Evolutionary conservation across 805 yeast species (phyloP).

Genomic region (Blastobotrys parvus): DNA sequence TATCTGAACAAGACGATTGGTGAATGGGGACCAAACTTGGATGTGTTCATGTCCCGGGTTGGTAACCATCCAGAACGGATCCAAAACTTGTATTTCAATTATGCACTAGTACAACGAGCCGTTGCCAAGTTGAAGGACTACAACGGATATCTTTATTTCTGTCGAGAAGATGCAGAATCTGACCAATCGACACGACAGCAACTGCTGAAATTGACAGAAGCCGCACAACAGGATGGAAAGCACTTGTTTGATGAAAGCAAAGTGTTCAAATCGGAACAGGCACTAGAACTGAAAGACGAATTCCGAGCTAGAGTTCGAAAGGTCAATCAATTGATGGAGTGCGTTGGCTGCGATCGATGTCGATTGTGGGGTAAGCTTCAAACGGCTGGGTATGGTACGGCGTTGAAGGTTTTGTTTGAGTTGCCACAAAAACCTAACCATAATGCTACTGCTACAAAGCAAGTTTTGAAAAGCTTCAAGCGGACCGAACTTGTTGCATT

Average conservation of each 20-base stretch:
- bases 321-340: slow-evolving; percentile 90
- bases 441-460: slow-evolving; percentile 36
- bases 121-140: slow-evolving; percentile 57
- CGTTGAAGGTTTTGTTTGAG: slow-evolving; percentile 83
- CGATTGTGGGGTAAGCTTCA: slow-evolving; percentile 97
- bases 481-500: slow-evolving; percentile 84
- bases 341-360: slow-evolving; percentile 98
- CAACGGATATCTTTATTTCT: slow-evolving; percentile 43
- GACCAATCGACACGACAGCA: slow-evolving; percentile 39
- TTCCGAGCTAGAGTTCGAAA: slow-evolving; percentile 80
- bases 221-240: slow-evolving; percentile 14
- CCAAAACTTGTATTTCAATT: slow-evolving; percentile 84
- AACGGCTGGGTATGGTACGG: slow-evolving; percentile 96
- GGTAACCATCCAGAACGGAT: slow-evolving; percentile 86
- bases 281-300: slow-evolving; percentile 62
- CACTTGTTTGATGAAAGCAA: slow-evolving; percentile 43
- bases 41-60: slow-evolving; percentile 78
- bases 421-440: slow-evolving; percentile 43
- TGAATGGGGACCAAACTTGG: slow-evolving; percentile 75
- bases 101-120: slow-evolving; percentile 77
- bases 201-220: slow-evolving; percentile 33
- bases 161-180: slow-evolving; percentile 32
- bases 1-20: slow-evolving; percentile 63
- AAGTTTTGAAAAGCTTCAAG: slow-evolving; percentile 48
- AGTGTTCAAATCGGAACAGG: slow-evolving; percentile 34